phyloP scores from a whole-genome alignment of 2,329 filamentous ascomycete genomes.

The Seiridium cupressi region DNA sequence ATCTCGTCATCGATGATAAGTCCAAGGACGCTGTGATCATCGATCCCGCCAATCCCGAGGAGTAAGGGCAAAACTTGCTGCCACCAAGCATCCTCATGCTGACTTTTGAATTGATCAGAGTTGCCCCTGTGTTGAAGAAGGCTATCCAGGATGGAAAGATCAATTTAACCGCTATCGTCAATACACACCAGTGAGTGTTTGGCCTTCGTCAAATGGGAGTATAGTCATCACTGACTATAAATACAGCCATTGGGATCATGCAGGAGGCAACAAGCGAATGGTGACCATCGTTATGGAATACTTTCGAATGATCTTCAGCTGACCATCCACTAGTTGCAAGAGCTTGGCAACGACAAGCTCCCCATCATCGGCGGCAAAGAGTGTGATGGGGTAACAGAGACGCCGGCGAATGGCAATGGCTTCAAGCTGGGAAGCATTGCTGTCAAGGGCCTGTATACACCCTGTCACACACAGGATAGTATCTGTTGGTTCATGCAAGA shows the following conservation, averaged over 20 bases:
- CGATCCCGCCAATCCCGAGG: constrained; percentile 75
- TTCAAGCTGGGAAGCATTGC: constrained; percentile 84
- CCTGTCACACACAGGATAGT: constrained; percentile 97
- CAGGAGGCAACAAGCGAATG: constrained; percentile 84
- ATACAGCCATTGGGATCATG: constrained; percentile 84
- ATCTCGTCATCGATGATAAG: constrained; percentile 76
- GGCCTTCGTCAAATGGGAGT: neutral
- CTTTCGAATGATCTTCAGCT: neutral
- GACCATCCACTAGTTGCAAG: constrained; percentile 26
- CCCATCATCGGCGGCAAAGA: constrained; percentile 86
- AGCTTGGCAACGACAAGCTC: constrained; percentile 57
- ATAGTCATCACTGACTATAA: neutral
- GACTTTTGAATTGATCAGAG: constrained; percentile 35
- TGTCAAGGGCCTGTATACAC: constrained; percentile 88
- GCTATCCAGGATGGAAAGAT: constrained; percentile 70
- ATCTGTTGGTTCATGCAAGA: constrained; percentile 95
- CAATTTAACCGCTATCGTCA: constrained; percentile 85
- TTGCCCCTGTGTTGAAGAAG: constrained; percentile 66
- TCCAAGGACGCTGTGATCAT: constrained; percentile 77
- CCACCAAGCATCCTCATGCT: neutral
- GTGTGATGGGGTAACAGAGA: constrained; percentile 76
- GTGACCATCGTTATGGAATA: constrained; percentile 42
- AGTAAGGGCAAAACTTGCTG: constrained; percentile 50
- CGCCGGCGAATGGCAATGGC: constrained; percentile 69
- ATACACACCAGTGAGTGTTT: constrained; percentile 87